A percentile compares a stretch with the other conserved stretches of the same genome.
These are phyloP conservation scores for Leishmania turanica DNA, from an alignment of 208 protist genomes.

Conservation along the genomic window DNA sequence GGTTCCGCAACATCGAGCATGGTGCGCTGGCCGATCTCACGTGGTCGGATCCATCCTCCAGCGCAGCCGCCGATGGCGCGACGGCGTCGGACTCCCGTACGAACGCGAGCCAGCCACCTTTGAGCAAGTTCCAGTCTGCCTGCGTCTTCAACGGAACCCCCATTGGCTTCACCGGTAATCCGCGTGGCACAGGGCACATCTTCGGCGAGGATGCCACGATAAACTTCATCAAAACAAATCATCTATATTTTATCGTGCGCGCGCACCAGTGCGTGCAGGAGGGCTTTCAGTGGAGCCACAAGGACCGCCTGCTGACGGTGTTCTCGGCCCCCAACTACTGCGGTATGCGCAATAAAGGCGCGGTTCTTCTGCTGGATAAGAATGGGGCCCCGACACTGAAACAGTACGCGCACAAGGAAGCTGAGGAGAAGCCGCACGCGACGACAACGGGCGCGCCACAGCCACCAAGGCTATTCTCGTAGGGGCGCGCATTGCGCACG, in stretches of 20 bases:
- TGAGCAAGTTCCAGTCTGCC: slow-evolving; percentile 31
- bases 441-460: slow-evolving; percentile 11
- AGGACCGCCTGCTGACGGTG: slow-evolving; percentile 98
- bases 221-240: slow-evolving; percentile 96
- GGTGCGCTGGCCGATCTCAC: slow-evolving; percentile 99
- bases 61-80: not conserved
- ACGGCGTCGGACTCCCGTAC: not conserved
- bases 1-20: slow-evolving; percentile 93
- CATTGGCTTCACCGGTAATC: slow-evolving; percentile 96
- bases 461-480: slow-evolving; percentile 32
- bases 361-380: slow-evolving; percentile 88
- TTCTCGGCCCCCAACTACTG: slow-evolving; percentile 99
- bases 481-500: not conserved
- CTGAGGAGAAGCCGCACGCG: slow-evolving; percentile 13
- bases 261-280: slow-evolving; percentile 98
- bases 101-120: slow-evolving; percentile 27
- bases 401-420: slow-evolving; percentile 62
- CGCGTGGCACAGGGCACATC: slow-evolving; percentile 98
- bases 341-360: slow-evolving; percentile 99
- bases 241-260: slow-evolving; percentile 97
- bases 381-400: slow-evolving; percentile 47
- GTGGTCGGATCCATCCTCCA: slow-evolving; percentile 97
- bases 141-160: slow-evolving; percentile 45
- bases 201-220: slow-evolving; percentile 98
- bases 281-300: slow-evolving; percentile 99